These are phyloP conservation scores for Boletellus deceptivus DNA, from an alignment of 1,284 basidiomycete genomes.

Conservation along the genomic window DNA sequence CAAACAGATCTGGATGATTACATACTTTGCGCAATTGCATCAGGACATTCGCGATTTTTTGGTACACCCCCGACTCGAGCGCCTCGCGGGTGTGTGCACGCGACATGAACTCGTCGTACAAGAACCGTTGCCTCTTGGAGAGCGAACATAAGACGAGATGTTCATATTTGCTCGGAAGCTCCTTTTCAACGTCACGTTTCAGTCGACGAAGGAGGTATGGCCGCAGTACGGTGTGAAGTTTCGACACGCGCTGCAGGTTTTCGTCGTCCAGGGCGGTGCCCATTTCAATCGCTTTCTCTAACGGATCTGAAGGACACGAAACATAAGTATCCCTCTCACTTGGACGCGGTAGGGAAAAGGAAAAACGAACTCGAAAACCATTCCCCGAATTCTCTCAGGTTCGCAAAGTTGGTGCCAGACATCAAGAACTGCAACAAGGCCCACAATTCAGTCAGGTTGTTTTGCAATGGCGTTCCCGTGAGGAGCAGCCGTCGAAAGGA, in stretches of 20 bases:
- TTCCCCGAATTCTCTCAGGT: slow-evolving; percentile 91
- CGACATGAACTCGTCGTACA: slow-evolving; percentile 99
- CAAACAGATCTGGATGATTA: slow-evolving; percentile 95
- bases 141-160: slow-evolving; percentile 90
- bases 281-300: slow-evolving; percentile 93
- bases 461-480: slow-evolving; percentile 94
- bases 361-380: slow-evolving; percentile 88
- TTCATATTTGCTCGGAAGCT: slow-evolving; percentile 93
- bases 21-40: slow-evolving; percentile 97
- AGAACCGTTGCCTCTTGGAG: slow-evolving; percentile 92
- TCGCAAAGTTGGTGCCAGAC: slow-evolving; percentile 91
- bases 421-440: slow-evolving; percentile 93
- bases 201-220: slow-evolving; percentile 93
- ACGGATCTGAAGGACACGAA: slow-evolving; percentile 59
- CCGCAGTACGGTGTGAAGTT: slow-evolving; percentile 89
- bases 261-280: slow-evolving; percentile 82
- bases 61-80: slow-evolving; percentile 81
- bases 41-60: slow-evolving; percentile 94
- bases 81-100: slow-evolving; percentile 86
- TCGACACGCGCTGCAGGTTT: slow-evolving; percentile 82
- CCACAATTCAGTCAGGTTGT: slow-evolving; percentile 96
- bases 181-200: slow-evolving; percentile 95
- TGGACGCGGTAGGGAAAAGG: not conserved
- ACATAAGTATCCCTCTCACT: not conserved
- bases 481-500: slow-evolving; percentile 85